These are phyloP conservation scores for Penicillium cosmopolitanum DNA, from an alignment of 495 filamentous ascomycete genomes.

Conservation along the genomic window DNA sequence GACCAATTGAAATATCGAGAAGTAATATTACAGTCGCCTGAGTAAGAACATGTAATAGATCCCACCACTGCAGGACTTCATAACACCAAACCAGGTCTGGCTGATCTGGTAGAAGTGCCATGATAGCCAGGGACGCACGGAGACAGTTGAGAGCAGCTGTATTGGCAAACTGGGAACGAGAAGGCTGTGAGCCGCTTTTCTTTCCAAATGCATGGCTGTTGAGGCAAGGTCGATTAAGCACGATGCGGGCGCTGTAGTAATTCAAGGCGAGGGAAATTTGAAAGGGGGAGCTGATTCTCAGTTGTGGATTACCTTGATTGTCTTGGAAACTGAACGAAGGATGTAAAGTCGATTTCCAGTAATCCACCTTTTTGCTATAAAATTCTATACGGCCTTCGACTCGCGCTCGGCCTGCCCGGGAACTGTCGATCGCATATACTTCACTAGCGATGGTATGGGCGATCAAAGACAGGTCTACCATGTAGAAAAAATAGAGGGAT, in stretches of 20 bases:
- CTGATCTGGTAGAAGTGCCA: constrained; percentile 47
- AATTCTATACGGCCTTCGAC: background rate
- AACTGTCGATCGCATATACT: background rate
- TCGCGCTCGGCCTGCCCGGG: background rate
- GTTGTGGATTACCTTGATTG: constrained; percentile 26
- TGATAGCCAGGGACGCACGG: constrained; percentile 39
- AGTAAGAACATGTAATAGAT: constrained; percentile 63
- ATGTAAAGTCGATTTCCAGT: background rate
- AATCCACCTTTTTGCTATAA: background rate
- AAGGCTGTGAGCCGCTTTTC: constrained; percentile 9
- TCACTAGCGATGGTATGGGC: background rate
- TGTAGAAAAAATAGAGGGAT: background rate
- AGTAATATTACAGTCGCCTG: constrained; percentile 61
- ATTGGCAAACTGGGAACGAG: constrained; percentile 43
- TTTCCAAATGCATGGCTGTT: constrained; percentile 48
- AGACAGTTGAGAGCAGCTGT: constrained; percentile 57
- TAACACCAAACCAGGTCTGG: background rate
- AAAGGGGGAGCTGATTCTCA: constrained; percentile 37
- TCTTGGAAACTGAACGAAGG: constrained; percentile 7
- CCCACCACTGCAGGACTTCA: constrained; percentile 62
- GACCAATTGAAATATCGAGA: constrained; percentile 53
- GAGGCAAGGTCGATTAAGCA: constrained; percentile 64
- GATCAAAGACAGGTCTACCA: background rate
- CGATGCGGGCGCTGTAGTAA: constrained; percentile 60
- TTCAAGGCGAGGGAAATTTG: constrained; percentile 43